Evolutionary conservation across 345 rosid genomes (phyloP).

Genomic region (Acer saccharum): DNA sequence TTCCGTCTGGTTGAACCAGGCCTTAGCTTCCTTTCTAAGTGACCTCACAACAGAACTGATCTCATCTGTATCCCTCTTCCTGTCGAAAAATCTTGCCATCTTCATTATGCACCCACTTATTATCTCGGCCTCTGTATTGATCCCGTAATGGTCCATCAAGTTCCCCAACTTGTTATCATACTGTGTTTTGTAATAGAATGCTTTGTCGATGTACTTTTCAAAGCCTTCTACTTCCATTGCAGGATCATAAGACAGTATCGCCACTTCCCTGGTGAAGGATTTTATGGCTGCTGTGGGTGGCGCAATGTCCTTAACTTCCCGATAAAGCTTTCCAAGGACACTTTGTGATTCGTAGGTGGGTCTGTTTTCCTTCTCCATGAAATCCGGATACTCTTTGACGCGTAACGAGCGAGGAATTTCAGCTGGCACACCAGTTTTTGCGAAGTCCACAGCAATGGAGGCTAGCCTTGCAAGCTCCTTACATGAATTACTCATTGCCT

Average conservation of each 20-base stretch:
- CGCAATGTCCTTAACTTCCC: constrained; percentile 38
- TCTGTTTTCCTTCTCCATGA: constrained; percentile 48
- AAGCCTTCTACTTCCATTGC: no score
- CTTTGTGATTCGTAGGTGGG: constrained; percentile 30
- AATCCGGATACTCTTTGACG: constrained; percentile 41
- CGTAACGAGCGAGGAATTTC: constrained; percentile 30
- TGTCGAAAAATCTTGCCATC: no score
- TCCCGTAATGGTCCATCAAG: no score
- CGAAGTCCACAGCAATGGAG: constrained; percentile 48
- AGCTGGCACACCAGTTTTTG: constrained; percentile 49
- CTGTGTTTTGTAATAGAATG: no score
- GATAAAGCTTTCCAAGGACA: constrained; percentile 53
- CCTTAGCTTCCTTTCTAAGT: constrained; percentile 46
- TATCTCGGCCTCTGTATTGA: no score
- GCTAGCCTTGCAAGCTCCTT: constrained; percentile 36
- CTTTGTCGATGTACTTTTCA: no score
- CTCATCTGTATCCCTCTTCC: no score
- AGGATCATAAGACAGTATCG: no score
- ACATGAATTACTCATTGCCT: constrained; percentile 38
- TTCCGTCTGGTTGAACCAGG: constrained; percentile 40
- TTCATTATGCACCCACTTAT: no score
- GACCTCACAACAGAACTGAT: constrained; percentile 12
- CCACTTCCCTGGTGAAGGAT: constrained; percentile 28
- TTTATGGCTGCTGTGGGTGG: constrained; percentile 23
- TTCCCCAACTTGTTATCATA: no score